Percentiles rank a stretch among this genome's conserved stretches.
phyloP scores from a whole-genome alignment of 2,329 filamentous ascomycete species.

The Verticillium alfalfae region DNA sequence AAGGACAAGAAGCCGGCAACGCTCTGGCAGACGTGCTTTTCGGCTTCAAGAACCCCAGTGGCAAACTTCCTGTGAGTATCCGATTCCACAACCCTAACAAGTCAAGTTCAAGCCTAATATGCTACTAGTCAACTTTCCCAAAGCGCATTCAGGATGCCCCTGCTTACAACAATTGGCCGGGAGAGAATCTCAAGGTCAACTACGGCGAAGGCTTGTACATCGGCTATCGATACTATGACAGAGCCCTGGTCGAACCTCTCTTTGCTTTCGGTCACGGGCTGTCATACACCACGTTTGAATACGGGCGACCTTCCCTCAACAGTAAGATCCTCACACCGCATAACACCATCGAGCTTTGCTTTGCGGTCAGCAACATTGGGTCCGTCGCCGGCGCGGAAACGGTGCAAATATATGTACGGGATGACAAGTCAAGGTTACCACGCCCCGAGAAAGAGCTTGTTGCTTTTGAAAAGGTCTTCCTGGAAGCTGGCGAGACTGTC shows the following conservation, averaged over 20 bases:
- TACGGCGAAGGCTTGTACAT: conserved; percentile 72
- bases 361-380: conserved; percentile 52
- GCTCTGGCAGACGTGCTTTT: conserved; percentile 64
- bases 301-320: conserved; percentile 50
- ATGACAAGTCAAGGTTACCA: conserved; percentile 55
- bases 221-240: conserved; percentile 70
- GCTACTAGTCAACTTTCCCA: conserved; percentile 56
- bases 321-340: conserved; percentile 30
- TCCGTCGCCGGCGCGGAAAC: conserved; percentile 52
- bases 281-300: conserved; percentile 65
- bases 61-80: conserved; percentile 55
- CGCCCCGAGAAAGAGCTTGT: conserved; percentile 66
- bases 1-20: conserved; percentile 66
- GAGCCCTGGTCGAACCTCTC: conserved; percentile 49
- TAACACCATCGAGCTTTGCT: conserved; percentile 35
- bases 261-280: conserved; percentile 73
- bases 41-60: conserved; percentile 58
- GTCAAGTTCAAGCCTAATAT: neutral
- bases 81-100: neutral
- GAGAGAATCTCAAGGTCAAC: conserved; percentile 60
- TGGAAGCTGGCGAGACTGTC: conserved; percentile 51
- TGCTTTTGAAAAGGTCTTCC: conserved; percentile 60
- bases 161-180: conserved; percentile 67
- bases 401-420: conserved; percentile 64
- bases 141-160: conserved; percentile 59